Percentiles rank a stretch among this genome's conserved stretches.
Conservation (phyloP, 2,329 filamentous ascomycete species). For the Nemania abortiva region DNA sequence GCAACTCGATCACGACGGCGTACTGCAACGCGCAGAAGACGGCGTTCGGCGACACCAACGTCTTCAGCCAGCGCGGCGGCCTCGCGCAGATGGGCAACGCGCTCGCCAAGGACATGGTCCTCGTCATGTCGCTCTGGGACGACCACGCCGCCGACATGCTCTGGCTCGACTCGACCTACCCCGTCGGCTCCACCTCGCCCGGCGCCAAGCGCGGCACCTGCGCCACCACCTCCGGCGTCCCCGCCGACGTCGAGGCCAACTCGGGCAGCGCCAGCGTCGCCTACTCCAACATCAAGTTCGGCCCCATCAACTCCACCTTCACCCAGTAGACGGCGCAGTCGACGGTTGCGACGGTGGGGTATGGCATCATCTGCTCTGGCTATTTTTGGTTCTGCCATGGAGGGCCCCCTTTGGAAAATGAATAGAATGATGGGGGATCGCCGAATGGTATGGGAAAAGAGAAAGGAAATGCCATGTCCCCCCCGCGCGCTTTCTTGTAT, state of each 20-base stretch:
- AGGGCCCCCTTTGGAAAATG: neutral
- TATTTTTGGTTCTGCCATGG: neutral
- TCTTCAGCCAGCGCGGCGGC: constrained; percentile 66
- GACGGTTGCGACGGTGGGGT: neutral
- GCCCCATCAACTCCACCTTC: constrained; percentile 61
- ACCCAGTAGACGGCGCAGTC: constrained; percentile 21
- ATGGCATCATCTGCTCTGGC: neutral
- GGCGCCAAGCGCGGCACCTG: constrained; percentile 64
- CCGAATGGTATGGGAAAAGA: neutral
- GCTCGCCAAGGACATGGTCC: constrained; percentile 68
- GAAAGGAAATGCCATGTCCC: neutral
- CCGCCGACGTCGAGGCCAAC: constrained; percentile 57
- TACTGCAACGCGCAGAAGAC: constrained; percentile 69
- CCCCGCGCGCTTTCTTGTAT: constrained; percentile 31
- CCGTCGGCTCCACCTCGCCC: constrained; percentile 54
- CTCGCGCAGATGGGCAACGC: constrained; percentile 65
- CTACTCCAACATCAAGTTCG: constrained; percentile 64
- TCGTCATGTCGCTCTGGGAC: constrained; percentile 71
- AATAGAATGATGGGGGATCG: neutral
- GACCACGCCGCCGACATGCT: constrained; percentile 56
- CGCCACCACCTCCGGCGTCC: constrained; percentile 58
- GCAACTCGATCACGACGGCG: constrained; percentile 60
- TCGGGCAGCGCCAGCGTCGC: constrained; percentile 56
- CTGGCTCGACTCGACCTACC: constrained; percentile 73
- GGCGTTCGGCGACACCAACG: constrained; percentile 63